phyloP scores from a whole-genome alignment of 2,329 filamentous ascomycete genomes.

The Colletotrichum limetticola region DNA sequence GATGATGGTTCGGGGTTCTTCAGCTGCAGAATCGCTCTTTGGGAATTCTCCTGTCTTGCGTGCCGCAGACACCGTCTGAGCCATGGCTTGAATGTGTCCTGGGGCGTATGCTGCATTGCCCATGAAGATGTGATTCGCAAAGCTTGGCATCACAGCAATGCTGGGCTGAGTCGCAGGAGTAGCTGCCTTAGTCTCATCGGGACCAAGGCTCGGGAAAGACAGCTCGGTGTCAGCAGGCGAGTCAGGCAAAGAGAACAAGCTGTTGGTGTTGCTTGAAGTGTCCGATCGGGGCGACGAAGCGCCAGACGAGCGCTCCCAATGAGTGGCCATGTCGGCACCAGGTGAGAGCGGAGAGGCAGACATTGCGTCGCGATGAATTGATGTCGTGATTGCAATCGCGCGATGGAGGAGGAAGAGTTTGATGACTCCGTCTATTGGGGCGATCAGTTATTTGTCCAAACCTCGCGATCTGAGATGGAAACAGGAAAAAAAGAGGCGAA shows the following conservation, averaged over 20 bases:
- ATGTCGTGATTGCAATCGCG: not conserved
- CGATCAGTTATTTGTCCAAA: not conserved
- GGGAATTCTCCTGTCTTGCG: too few species aligned
- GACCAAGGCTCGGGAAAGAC: too few species aligned
- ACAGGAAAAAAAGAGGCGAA: too few species aligned
- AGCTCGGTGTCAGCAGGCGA: not conserved
- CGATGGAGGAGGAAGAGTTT: not conserved
- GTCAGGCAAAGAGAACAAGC: not conserved
- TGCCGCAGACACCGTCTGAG: too few species aligned
- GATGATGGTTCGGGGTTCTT: fast-evolving
- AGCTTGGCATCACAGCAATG: too few species aligned
- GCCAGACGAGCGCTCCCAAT: slow-evolving; percentile 11
- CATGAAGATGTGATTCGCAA: too few species aligned
- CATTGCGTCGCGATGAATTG: not conserved
- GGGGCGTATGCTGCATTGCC: too few species aligned
- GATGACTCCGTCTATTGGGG: not conserved
- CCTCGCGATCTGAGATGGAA: not conserved
- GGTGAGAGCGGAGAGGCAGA: not conserved
- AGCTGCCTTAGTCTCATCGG: too few species aligned
- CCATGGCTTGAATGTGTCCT: too few species aligned
- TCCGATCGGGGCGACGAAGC: slow-evolving; percentile 10
- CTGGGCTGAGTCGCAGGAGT: too few species aligned
- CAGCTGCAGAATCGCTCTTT: too few species aligned
- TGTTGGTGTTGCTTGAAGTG: not conserved
- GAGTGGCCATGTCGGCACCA: not conserved